Evolutionary conservation across 2,329 filamentous ascomycete genomes (phyloP).

Genomic region (Aureobasidium sp.): DNA sequence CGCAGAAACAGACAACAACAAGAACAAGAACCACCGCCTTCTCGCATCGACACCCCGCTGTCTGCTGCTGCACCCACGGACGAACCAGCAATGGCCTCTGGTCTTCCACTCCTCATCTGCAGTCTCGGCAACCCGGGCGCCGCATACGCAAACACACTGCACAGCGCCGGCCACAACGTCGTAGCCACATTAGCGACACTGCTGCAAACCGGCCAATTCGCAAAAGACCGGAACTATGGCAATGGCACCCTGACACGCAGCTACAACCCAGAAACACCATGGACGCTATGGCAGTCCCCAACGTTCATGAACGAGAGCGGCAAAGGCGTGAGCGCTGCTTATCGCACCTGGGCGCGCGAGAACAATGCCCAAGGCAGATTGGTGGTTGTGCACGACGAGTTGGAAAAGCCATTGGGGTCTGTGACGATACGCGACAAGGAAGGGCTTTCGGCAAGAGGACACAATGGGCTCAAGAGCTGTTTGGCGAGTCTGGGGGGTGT

Average conservation of each 20-base stretch:
- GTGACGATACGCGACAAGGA: constrained; percentile 51
- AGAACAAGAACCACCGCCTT: neutral
- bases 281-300: constrained; percentile 67
- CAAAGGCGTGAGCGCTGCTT: constrained; percentile 59
- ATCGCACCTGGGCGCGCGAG: constrained; percentile 47
- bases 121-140: constrained; percentile 78
- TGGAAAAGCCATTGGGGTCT: constrained; percentile 65
- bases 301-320: constrained; percentile 83
- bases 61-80: neutral
- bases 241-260: constrained; percentile 23
- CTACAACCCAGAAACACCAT: constrained; percentile 30
- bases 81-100: neutral
- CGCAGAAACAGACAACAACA: neutral
- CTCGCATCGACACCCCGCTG: neutral
- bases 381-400: constrained; percentile 81
- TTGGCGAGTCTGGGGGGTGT: constrained; percentile 85
- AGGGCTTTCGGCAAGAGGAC: constrained; percentile 44
- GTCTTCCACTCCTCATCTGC: constrained; percentile 60
- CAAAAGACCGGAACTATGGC: constrained; percentile 32
- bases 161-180: constrained; percentile 79
- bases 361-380: constrained; percentile 42
- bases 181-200: constrained; percentile 54
- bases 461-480: constrained; percentile 48
- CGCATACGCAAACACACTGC: constrained; percentile 66
- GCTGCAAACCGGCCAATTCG: constrained; percentile 30